phyloP scores from a whole-genome alignment of 192 early-diverging fungal genomes.

The Thoreauomyces humboldtii region DNA sequence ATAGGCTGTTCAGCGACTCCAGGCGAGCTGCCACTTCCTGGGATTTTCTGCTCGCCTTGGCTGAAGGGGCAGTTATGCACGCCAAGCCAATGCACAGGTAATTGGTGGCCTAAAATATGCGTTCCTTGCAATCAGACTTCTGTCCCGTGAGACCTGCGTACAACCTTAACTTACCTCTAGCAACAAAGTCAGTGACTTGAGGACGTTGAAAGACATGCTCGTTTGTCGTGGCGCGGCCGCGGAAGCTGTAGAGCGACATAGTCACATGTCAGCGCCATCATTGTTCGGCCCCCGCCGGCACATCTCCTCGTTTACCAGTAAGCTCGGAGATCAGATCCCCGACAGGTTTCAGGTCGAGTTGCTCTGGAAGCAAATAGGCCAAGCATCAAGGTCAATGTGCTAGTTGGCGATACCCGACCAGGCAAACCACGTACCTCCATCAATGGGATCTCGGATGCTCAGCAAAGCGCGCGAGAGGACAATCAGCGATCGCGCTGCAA shows the following conservation, averaged over 20 bases:
- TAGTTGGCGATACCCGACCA: too few species aligned
- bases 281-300: not conserved
- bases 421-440: too few species aligned
- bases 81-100: conserved; percentile 10
- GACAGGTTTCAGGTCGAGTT: not conserved
- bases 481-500: not conserved
- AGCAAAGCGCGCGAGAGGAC: too few species aligned
- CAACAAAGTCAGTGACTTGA: not conserved
- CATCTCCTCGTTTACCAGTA: not conserved
- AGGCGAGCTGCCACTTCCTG: not conserved
- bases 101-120: conserved; percentile 1
- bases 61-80: not conserved
- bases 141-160: not conserved
- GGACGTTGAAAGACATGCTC: not conserved
- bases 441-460: too few species aligned
- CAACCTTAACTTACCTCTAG: not conserved
- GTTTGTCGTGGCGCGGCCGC: not conserved
- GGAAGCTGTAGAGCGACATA: not conserved
- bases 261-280: not conserved
- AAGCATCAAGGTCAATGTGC: too few species aligned
- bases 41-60: not conserved
- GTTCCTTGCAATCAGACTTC: not conserved
- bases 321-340: not conserved
- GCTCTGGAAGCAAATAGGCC: not conserved
- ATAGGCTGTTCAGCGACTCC: not conserved